Conservation (phyloP, 805 yeast species). For the Grigorovia jiainica region DNA sequence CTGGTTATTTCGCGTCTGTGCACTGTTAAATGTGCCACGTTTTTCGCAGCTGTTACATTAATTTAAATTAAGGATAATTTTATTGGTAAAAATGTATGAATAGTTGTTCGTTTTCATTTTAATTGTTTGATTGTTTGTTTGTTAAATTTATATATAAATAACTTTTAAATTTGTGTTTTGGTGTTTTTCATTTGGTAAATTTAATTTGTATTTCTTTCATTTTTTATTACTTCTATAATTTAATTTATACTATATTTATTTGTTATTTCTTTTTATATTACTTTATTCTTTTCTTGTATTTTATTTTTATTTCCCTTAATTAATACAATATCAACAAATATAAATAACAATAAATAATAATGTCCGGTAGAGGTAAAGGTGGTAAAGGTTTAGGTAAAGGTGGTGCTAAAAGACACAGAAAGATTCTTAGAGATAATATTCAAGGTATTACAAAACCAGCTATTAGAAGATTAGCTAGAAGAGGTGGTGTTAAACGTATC, state of each 20-base stretch:
- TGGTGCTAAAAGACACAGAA: conserved; percentile 99
- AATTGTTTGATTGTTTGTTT: not conserved
- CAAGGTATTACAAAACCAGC: conserved; percentile 99
- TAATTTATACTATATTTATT: not conserved
- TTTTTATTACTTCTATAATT: too few species aligned
- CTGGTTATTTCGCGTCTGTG: conserved; percentile 14
- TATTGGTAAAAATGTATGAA: too few species aligned
- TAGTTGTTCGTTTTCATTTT: not conserved
- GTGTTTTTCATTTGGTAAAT: not conserved
- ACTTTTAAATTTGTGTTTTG: not conserved
- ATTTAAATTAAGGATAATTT: too few species aligned
- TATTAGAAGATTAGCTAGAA: conserved; percentile 98
- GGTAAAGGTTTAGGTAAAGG: conserved; percentile 99
- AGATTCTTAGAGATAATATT: conserved; percentile 97
- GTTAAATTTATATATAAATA: not conserved
- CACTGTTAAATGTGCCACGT: conserved; percentile 6
- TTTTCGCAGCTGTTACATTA: conserved; percentile 14
- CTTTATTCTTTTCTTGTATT: not conserved
- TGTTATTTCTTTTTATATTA: not conserved
- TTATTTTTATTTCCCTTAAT: not conserved
- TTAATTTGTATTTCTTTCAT: too few species aligned
- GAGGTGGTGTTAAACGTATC: conserved; percentile 99
- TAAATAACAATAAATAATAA: conserved; percentile 23
- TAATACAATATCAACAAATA: conserved; percentile 4
- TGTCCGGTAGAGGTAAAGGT: conserved; percentile 99